Conservation (phyloP, 164 flowering plant species). For the Berberis thunbergii region DNA sequence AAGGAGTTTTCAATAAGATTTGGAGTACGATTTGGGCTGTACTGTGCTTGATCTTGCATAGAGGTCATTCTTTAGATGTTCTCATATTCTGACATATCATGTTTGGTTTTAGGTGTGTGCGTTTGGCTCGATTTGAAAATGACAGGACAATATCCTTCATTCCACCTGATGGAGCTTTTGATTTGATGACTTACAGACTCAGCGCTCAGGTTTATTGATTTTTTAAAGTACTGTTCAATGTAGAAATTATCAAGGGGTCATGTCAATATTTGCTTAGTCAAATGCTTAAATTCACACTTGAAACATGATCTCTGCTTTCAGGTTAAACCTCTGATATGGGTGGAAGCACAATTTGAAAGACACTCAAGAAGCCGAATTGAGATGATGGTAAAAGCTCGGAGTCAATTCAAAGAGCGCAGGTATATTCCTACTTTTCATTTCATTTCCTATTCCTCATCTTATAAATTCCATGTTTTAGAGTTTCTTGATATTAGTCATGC, state of each 20-base stretch:
- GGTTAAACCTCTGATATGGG: constrained; percentile 98
- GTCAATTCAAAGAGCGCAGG: constrained; percentile 99
- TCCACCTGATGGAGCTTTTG: constrained; percentile 98
- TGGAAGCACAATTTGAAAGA: constrained; percentile 93
- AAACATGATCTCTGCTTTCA: constrained; percentile 14
- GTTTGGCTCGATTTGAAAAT: constrained; percentile 96
- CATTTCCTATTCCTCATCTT: background rate
- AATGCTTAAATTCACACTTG: no score
- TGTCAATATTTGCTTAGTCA: no score
- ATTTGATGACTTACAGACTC: constrained; percentile 94
- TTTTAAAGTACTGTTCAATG: background rate
- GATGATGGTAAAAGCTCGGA: constrained; percentile 82
- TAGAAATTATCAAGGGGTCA: no score
- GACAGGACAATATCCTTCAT: constrained; percentile 95
- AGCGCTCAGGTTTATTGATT: constrained; percentile 72
- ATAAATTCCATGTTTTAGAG: background rate
- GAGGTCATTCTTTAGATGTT: background rate
- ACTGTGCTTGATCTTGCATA: background rate
- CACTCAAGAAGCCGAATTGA: constrained; percentile 95
- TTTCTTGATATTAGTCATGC: constrained; percentile 7
- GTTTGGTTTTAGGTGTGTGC: constrained; percentile 68
- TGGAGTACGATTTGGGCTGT: background rate
- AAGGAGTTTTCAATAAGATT: background rate
- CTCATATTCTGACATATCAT: constrained; percentile 4
- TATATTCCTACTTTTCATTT: constrained; percentile 14